Evolutionary conservation across 2,329 filamentous ascomycete genomes (phyloP).

Genomic region (Endoconidiophora polonica): DNA sequence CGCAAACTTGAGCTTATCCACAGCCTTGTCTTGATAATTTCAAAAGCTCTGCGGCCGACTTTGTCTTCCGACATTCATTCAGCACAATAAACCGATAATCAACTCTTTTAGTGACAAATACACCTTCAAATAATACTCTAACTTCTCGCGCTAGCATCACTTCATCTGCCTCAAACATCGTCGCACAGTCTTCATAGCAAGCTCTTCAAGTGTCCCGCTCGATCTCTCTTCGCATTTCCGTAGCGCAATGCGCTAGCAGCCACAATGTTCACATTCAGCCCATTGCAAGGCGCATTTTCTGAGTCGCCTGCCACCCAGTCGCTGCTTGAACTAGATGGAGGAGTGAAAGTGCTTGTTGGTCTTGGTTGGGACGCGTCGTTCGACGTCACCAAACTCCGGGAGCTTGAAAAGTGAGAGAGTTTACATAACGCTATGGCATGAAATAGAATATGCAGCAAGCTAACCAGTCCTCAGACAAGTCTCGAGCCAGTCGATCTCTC

Average conservation of each 20-base stretch:
- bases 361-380: conserved; percentile 94
- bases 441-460: conserved; percentile 5
- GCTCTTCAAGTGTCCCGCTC: neutral
- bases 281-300: conserved; percentile 79
- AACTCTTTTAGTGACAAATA: no score
- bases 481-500: conserved; percentile 56
- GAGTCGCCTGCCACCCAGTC: conserved; percentile 80
- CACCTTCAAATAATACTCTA: no score
- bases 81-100: no score
- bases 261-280: conserved; percentile 88
- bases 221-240: neutral
- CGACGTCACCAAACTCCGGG: conserved; percentile 61
- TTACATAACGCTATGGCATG: neutral
- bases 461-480: conserved; percentile 45
- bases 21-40: no score
- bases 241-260: conserved; percentile 7
- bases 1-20: no score
- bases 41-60: no score
- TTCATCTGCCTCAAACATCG: no score
- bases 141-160: no score
- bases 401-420: conserved; percentile 62
- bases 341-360: conserved; percentile 86
- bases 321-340: conserved; percentile 89
- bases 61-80: no score
- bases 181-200: neutral